phyloP scores from a whole-genome alignment of 2,329 filamentous ascomycete species.

The Dryadomyces quercus-mongolicae region DNA sequence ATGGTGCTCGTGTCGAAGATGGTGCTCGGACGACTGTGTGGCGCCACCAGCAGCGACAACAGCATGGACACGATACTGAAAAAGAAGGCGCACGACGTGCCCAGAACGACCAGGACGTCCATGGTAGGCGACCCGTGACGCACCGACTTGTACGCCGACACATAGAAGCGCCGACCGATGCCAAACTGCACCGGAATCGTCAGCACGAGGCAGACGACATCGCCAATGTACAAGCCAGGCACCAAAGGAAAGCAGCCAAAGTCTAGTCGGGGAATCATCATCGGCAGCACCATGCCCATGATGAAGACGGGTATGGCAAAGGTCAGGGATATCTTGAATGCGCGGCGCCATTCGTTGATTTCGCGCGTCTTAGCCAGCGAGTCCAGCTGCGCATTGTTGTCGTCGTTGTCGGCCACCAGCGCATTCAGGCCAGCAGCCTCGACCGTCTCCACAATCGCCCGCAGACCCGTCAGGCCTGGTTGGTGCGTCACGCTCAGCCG shows the following conservation, averaged over 20 bases:
- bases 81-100: conserved; percentile 91
- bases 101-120: conserved; percentile 90
- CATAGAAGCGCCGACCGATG: conserved; percentile 87
- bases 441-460: conserved; percentile 68
- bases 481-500: conserved; percentile 64
- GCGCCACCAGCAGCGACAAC: conserved; percentile 62
- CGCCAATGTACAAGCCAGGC: conserved; percentile 75
- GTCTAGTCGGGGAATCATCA: conserved; percentile 65
- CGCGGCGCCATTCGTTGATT: conserved; percentile 81
- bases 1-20: conserved; percentile 98
- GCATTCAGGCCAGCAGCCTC: conserved; percentile 82
- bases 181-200: conserved; percentile 95
- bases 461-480: conserved; percentile 60
- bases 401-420: conserved; percentile 77
- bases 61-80: conserved; percentile 84
- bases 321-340: conserved; percentile 62
- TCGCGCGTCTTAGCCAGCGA: conserved; percentile 93
- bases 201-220: conserved; percentile 69
- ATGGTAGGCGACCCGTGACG: conserved; percentile 89
- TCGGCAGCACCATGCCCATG: conserved; percentile 88
- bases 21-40: conserved; percentile 71
- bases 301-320: conserved; percentile 88
- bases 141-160: conserved; percentile 85
- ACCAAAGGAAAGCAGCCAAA: conserved; percentile 58
- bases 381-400: conserved; percentile 93